A percentile compares a stretch with the other conserved stretches of the same genome.
Evolutionary conservation across 495 filamentous ascomycete genomes (phyloP).

Genomic region (Penicillium parvum): DNA sequence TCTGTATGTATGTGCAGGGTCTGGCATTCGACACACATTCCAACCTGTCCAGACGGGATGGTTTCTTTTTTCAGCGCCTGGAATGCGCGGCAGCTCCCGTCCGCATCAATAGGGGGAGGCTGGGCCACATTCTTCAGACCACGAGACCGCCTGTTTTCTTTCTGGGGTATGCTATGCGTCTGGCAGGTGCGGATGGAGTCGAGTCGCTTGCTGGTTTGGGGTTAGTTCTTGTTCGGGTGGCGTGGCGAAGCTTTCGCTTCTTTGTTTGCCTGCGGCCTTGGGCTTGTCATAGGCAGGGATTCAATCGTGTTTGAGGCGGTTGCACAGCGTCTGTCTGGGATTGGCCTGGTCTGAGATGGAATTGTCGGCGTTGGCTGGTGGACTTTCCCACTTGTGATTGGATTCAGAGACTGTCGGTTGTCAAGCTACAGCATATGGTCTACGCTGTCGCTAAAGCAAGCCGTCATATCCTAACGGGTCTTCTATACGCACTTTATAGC

Average conservation of each 20-base stretch:
- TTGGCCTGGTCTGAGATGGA: too few species aligned
- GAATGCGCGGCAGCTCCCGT: slow-evolving; percentile 6
- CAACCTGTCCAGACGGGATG: not conserved
- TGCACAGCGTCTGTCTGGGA: too few species aligned
- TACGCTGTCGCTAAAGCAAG: slow-evolving; percentile 10
- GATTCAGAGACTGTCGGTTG: too few species aligned
- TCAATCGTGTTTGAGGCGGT: too few species aligned
- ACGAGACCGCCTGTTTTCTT: not conserved
- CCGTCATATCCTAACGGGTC: too few species aligned
- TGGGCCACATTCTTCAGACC: slow-evolving; percentile 7
- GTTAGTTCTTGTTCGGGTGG: too few species aligned
- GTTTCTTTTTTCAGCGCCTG: not conserved
- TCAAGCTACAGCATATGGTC: not conserved
- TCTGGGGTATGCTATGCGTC: not conserved
- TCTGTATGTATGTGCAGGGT: not conserved
- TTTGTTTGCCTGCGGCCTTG: not conserved
- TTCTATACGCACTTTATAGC: too few species aligned
- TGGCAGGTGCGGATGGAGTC: too few species aligned
- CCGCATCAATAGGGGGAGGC: slow-evolving; percentile 3
- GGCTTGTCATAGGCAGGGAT: too few species aligned
- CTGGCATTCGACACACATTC: slow-evolving; percentile 8
- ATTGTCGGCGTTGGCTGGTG: too few species aligned
- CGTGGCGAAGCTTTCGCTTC: not conserved
- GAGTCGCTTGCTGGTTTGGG: too few species aligned
- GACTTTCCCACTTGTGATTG: too few species aligned